These are phyloP conservation scores for Earliella scabrosa DNA, from an alignment of 1,284 basidiomycete species.

Conservation along the genomic window DNA sequence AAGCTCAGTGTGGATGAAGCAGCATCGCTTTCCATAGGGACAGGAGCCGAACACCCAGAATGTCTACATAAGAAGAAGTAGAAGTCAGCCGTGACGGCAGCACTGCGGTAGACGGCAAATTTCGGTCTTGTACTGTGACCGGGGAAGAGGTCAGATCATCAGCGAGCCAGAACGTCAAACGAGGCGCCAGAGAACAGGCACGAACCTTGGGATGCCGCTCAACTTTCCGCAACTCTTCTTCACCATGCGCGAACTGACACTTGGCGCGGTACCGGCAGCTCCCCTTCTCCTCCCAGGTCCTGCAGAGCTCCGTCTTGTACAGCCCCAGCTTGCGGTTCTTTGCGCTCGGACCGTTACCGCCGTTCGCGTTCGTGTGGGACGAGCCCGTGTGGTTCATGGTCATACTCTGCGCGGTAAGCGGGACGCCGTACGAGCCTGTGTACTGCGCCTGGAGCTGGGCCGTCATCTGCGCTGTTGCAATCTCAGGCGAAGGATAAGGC, in stretches of 20 bases:
- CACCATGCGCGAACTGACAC: constrained; percentile 91
- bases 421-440: constrained; percentile 57
- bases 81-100: constrained; percentile 18
- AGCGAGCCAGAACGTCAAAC: constrained; percentile 6
- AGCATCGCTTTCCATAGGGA: constrained; percentile 88
- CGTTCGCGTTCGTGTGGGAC: constrained; percentile 33
- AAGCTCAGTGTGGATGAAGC: constrained; percentile 88
- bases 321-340: constrained; percentile 88
- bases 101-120: constrained; percentile 71
- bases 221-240: constrained; percentile 83
- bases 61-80: constrained; percentile 50
- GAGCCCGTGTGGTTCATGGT: constrained; percentile 22
- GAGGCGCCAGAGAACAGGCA: constrained; percentile 7
- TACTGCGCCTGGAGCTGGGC: constrained; percentile 50
- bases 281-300: constrained; percentile 94
- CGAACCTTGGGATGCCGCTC: constrained; percentile 84
- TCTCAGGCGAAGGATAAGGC: constrained; percentile 54
- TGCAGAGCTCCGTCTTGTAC: constrained; percentile 92
- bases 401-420: constrained; percentile 32
- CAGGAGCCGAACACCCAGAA: constrained; percentile 92
- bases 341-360: constrained; percentile 70
- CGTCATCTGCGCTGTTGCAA: constrained; percentile 60
- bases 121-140: constrained; percentile 83
- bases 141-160: constrained; percentile 7
- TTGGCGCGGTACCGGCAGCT: constrained; percentile 85